These are phyloP conservation scores for Solanum chiquidenum DNA, from an alignment of 257 asterid species.

Conservation along the genomic window DNA sequence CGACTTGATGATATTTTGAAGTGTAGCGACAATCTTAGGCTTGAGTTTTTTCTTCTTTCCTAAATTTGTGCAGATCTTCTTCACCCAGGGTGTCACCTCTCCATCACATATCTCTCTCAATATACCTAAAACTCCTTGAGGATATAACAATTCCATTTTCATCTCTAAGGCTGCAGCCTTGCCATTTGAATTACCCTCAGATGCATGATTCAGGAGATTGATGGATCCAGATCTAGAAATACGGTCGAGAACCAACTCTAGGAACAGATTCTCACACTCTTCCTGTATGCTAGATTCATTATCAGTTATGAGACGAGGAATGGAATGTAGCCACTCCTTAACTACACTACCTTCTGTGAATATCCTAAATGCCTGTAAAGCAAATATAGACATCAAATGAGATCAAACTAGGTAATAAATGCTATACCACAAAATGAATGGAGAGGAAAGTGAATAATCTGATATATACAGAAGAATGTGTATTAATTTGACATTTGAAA, in stretches of 20 bases:
- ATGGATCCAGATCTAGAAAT: constrained; percentile 40
- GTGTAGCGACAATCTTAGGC: constrained; percentile 48
- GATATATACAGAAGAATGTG: neutral
- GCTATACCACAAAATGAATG: neutral
- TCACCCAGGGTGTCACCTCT: constrained; percentile 88
- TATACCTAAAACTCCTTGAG: constrained; percentile 37
- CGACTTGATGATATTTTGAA: constrained; percentile 55
- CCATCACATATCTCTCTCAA: constrained; percentile 65
- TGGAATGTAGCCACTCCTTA: constrained; percentile 86
- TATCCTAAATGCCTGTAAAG: constrained; percentile 64
- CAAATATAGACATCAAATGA: constrained; percentile 1
- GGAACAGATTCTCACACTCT: constrained; percentile 80
- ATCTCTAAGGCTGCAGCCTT: constrained; percentile 9
- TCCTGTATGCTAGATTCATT: constrained; percentile 95
- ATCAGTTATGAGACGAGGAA: constrained; percentile 68
- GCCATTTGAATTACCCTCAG: constrained; percentile 18
- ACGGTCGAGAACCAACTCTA: constrained; percentile 70
- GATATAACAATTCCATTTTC: constrained; percentile 24
- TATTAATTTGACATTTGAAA: neutral
- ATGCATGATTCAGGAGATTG: constrained; percentile 11
- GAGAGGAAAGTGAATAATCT: neutral
- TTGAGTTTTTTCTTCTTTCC: constrained; percentile 79
- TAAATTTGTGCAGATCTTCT: constrained; percentile 72
- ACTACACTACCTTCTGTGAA: constrained; percentile 35
- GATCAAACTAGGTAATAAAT: neutral